Evolutionary conservation across 495 filamentous ascomycete genomes (phyloP), one percentile per base, ranked within the genome.

Genomic region (Aspergillus leporis): DNA sequence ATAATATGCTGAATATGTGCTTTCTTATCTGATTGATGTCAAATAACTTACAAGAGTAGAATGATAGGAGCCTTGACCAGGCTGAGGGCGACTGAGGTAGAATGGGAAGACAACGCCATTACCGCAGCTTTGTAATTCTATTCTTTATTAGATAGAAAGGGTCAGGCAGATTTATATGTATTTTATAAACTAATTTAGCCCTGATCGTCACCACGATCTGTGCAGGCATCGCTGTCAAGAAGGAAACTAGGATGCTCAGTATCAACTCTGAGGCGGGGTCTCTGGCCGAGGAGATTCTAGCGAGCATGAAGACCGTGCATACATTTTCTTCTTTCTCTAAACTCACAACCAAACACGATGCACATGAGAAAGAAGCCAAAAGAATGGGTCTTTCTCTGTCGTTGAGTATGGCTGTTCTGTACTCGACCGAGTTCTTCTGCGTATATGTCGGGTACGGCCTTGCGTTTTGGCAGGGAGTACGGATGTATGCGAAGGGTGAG

Each of bases 381-480:
- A 25, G 6, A 46, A 38, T 41, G 62, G 76, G 18, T 31, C 69
- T 34, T 55, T 62, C 47, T 65, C 75, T 67, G 57, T 69, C 48
- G 31, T 25, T 70, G 19, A 68, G 71, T 65, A 60, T 73, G 12
- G 80, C 73, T 3, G 47, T 66, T 4, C 53, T 79, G 8, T 83
- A 67, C 58, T 78, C 76, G 43, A 59, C 73, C 4, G 71, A 73
- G 51, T 79, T 69, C 51, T 76, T 80, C 28, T 61, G 53, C 16
- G 51, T 62, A 38, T 81, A 78, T 53, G 50, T 72, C 3, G 73
- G 74, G 6, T 81, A 78, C 52, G 80, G 70, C 0, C 64, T 83
- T 13, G 78, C 78, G 1, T 83, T 83, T 58, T 83, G 73, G 71
- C 60, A 79, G 41, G 81, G 81, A 19, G 67, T 64, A 53, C 61